Conservation (phyloP, 2,329 filamentous ascomycete species). For the Thermomyces lanuginosus region DNA sequence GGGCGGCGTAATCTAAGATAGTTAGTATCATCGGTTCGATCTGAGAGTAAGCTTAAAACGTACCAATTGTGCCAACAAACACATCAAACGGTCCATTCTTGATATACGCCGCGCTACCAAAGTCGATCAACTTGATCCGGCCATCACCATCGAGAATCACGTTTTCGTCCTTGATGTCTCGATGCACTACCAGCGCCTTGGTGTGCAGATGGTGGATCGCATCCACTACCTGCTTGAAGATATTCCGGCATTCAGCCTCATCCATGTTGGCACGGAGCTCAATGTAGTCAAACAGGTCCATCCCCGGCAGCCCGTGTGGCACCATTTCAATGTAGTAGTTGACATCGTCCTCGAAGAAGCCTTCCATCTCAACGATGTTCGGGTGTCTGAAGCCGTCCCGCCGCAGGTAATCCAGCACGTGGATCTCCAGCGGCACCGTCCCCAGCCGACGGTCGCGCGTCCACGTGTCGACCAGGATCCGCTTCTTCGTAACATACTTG, state of each 20-base stretch:
- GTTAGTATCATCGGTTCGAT: conserved; percentile 1
- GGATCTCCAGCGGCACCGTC: conserved; percentile 90
- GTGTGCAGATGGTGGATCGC: conserved; percentile 85
- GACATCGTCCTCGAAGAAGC: conserved; percentile 46
- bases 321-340: conserved; percentile 99
- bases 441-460: conserved; percentile 82
- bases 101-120: conserved; percentile 94
- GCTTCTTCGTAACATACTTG: conserved; percentile 93
- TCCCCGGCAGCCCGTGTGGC: conserved; percentile 84
- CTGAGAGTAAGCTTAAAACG: conserved; percentile 6
- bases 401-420: conserved; percentile 84
- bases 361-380: conserved; percentile 53
- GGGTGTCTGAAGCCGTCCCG: conserved; percentile 49
- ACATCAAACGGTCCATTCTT: conserved; percentile 97
- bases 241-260: conserved; percentile 80
- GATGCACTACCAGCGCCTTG: conserved; percentile 80
- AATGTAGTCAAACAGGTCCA: conserved; percentile 99
- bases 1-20: conserved; percentile 79
- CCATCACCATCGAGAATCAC: conserved; percentile 91
- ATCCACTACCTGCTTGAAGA: conserved; percentile 82
- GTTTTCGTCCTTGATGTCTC: conserved; percentile 98
- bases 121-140: conserved; percentile 92
- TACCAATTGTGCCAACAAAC: conserved; percentile 96
- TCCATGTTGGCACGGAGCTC: conserved; percentile 94
- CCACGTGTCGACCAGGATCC: conserved; percentile 97